Evolutionary conservation across 768 basidiomycete species (phyloP).

Genomic region (Termitomyces eurrhizus): DNA sequence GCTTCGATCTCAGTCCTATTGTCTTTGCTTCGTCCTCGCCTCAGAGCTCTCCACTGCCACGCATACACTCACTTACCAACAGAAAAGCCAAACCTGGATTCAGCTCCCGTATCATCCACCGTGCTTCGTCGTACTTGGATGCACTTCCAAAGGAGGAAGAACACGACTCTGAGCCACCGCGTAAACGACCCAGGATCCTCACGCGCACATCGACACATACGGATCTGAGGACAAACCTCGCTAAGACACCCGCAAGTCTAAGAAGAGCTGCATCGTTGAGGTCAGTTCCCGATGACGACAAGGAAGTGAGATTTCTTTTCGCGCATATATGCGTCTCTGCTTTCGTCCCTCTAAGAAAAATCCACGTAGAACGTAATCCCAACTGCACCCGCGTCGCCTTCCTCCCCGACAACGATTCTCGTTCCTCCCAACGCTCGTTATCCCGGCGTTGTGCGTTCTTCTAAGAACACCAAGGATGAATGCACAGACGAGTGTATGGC

Average conservation of each 20-base stretch:
- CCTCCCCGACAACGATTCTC: not conserved
- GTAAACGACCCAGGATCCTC: not conserved
- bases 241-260: not conserved
- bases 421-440: not conserved
- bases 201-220: not conserved
- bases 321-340: not conserved
- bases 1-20: not conserved
- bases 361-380: not conserved
- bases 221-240: not conserved
- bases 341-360: not conserved
- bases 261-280: conserved; percentile 1
- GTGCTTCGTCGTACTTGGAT: not conserved
- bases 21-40: not conserved
- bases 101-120: conserved; percentile 4
- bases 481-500: not conserved
- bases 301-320: not conserved
- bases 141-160: not conserved
- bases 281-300: not conserved
- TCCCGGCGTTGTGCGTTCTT: not conserved
- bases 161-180: not conserved
- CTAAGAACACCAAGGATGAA: not conserved
- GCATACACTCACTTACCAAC: not conserved
- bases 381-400: not conserved
- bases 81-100: not conserved
- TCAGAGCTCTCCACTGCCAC: not conserved